Percentiles rank a stretch among this genome's conserved stretches.
These are phyloP conservation scores for Dryadomyces quercus-mongolicae DNA, from an alignment of 2,329 filamentous ascomycete genomes.

Conservation along the genomic window DNA sequence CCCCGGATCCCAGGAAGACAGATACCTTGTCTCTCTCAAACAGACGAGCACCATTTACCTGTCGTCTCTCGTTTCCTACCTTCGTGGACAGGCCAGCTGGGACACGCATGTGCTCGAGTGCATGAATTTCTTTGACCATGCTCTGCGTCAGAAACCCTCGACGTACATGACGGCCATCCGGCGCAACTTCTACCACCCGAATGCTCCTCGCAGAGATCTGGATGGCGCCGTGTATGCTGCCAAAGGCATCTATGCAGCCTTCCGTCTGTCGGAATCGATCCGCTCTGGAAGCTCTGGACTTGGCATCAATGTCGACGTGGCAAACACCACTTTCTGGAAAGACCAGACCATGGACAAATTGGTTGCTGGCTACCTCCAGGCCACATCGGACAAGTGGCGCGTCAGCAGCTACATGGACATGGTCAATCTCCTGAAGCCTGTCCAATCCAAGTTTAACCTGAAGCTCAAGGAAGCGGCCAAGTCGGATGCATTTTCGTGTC, in stretches of 20 bases:
- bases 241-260: constrained; percentile 81
- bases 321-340: constrained; percentile 82
- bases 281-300: constrained; percentile 44
- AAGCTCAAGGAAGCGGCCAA: constrained; percentile 16
- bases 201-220: constrained; percentile 39
- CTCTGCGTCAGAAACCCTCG: constrained; percentile 69
- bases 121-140: constrained; percentile 80
- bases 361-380: constrained; percentile 16
- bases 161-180: constrained; percentile 59
- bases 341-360: constrained; percentile 27
- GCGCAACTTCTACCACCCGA: constrained; percentile 63
- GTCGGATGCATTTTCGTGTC: constrained; percentile 40
- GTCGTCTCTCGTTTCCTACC: constrained; percentile 50
- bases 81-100: constrained; percentile 46
- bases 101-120: constrained; percentile 61
- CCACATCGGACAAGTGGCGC: constrained; percentile 14
- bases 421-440: constrained; percentile 22
- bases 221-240: constrained; percentile 52
- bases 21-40: constrained; percentile 49
- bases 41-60: constrained; percentile 60
- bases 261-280: constrained; percentile 55
- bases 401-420: constrained; percentile 16
- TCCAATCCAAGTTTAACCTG: constrained; percentile 12
- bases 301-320: constrained; percentile 79
- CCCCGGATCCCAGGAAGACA: constrained; percentile 26